Evolutionary conservation across 768 basidiomycete species (phyloP), one percentile per base, ranked within the genome.

Genomic region (Ramaria rubella): DNA sequence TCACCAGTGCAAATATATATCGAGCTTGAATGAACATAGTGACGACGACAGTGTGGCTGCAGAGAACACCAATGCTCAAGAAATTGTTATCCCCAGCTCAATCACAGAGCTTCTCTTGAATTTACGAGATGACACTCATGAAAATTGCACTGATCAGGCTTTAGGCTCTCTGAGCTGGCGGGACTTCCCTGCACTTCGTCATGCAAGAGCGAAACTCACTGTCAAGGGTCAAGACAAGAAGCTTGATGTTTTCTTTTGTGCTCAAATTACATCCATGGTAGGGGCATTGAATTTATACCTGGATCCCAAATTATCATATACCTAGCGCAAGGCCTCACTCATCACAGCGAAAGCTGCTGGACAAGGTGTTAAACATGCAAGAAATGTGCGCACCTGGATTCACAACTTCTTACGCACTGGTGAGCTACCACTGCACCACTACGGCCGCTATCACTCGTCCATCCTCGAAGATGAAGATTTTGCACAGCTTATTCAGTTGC

Each of bases 201-300:
- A 43, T 67, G 67, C 24, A 33, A 60, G 0, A 46, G 63, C 54
- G 29, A 59, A 0, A 31, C 59, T 0, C 60, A 50, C 14, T 34
- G 49, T 1, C 58, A 57, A 1, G 26, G 54, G 26, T 75, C 74
- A 59, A 36, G 63, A 70, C 33, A 70, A 70, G 57, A 62, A 63
- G 33, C 38, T 70, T 29, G 67, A 72, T 61, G 60, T 71, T 38
- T 52, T 71, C 27, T 66, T 73, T 49, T 61, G 61, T 3, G 55
- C 55, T 9, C 63, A 63, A 5, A 64, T 73, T 27, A 66, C 62
- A 9, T 58, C 58, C 8, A 73, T 73, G 73, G 57, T 67, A 44
- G 69, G 62, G 3, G 64, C 65, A 7, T 38, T 73, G n/a, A 72
- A 71, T 59, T 53, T 75, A 1, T 72, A 71, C 53, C 65, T 75